A percentile compares a stretch with the other conserved stretches of the same genome.
These are phyloP conservation scores for Plasmopara muralis DNA, from an alignment of 352 stramenopile genomes.

Conservation along the genomic window DNA sequence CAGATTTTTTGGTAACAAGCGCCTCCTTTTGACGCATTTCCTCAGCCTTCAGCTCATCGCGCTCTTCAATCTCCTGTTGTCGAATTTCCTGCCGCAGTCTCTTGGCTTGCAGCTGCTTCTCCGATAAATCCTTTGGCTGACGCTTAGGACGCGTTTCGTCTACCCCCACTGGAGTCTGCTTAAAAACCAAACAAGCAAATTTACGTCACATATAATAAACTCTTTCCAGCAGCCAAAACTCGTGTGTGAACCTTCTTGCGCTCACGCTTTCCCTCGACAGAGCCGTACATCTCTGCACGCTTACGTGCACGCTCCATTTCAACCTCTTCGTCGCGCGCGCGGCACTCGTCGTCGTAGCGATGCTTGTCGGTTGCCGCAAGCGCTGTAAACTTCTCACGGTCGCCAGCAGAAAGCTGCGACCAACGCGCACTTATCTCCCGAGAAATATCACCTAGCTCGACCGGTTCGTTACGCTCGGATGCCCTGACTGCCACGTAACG, in stretches of 20 bases:
- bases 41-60: conserved; percentile 68
- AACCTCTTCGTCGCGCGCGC: conserved; percentile 62
- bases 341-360: conserved; percentile 75
- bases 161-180: conserved; percentile 22
- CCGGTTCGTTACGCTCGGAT: conserved; percentile 37
- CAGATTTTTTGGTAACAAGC: conserved; percentile 67
- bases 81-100: conserved; percentile 59
- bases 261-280: conserved; percentile 76
- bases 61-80: conserved; percentile 62
- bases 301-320: conserved; percentile 67
- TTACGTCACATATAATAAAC: conserved; percentile 1
- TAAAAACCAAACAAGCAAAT: conserved; percentile 4
- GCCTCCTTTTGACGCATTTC: conserved; percentile 76
- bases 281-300: conserved; percentile 58
- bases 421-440: conserved; percentile 77
- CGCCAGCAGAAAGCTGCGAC: conserved; percentile 50
- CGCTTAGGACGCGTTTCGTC: conserved; percentile 42
- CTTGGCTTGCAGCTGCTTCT: conserved; percentile 69
- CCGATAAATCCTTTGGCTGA: conserved; percentile 46
- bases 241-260: conserved; percentile 47
- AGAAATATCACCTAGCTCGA: conserved; percentile 61
- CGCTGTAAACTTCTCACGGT: conserved; percentile 67
- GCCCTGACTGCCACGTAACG: conserved; percentile 36
- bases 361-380: conserved; percentile 48
- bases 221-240: not conserved